Evolutionary conservation across 2,329 filamentous ascomycete genomes (phyloP), one percentile per base, ranked within the genome.

Genomic region (Colletotrichum spinosum): DNA sequence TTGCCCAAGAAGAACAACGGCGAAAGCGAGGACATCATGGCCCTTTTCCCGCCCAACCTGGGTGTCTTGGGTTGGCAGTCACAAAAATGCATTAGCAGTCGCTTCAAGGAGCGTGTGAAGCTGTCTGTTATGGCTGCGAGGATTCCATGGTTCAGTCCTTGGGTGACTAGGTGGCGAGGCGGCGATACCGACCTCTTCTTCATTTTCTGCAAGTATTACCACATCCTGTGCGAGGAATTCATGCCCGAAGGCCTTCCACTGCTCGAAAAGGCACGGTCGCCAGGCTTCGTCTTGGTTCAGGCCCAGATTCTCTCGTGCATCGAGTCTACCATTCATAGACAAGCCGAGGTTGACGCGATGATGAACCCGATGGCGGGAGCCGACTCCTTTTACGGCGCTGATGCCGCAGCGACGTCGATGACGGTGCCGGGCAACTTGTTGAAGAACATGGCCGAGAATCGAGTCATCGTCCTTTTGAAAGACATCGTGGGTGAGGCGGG

Each of bases 121-220:
- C 81, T 90, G 57, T 90, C 93, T 1, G 75, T 94, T 44, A 86
- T 89, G 37, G 88, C 91, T 6, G 84, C 88, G 37, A 88, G 90
- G 69, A 89, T 97, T n/a, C 83, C 89, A 48, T 97, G 94, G 94
- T 88, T 91, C 71, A 92, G 93, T 1, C 89, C 90, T 1, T 97
- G 94, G 94, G 83, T 92, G 8, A 88, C 91, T 44, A 88, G 93
- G 67, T 97, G 94, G 94, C 90, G 88, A 67, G 94, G 94, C 12
- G 88, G 89, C 2, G 94, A 97, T 71, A 97, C 92, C 4, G 94
- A 97, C 73, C 82, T 97, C 39, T 93, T 97, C 74, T 97, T 95
- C 78, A 91, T 97, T 49, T 97, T 97, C 73, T 88, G 90, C 79
- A 97, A 97, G 77, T 90, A 96, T 74, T 97, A 92, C 71, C 92